Conservation (phyloP, 2,329 filamentous ascomycete species). For the Chalara sp. region DNA sequence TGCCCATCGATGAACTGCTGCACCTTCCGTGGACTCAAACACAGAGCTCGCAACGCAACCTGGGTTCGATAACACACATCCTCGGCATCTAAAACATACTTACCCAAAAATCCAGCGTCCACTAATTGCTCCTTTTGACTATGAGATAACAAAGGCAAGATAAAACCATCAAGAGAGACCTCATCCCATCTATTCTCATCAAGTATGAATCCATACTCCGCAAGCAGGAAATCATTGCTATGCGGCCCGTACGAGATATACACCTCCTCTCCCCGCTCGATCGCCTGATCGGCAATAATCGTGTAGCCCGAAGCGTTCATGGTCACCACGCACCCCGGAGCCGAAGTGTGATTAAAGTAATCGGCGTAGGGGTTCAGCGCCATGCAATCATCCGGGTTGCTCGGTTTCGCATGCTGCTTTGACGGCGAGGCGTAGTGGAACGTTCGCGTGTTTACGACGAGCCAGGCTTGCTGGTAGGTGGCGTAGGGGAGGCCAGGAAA, state of each 20-base stretch:
- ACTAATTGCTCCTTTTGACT: slow-evolving; percentile 34
- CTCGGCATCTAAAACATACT: slow-evolving; percentile 43
- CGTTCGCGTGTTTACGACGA: slow-evolving; percentile 55
- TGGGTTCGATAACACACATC: slow-evolving; percentile 49
- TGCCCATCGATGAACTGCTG: slow-evolving; percentile 36
- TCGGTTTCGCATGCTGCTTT: slow-evolving; percentile 32
- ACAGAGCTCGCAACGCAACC: slow-evolving; percentile 40
- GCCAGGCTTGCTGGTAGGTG: slow-evolving; percentile 48
- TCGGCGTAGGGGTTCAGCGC: slow-evolving; percentile 67
- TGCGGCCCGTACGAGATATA: slow-evolving; percentile 65
- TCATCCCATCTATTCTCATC: slow-evolving; percentile 24
- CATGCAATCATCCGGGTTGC: slow-evolving; percentile 50
- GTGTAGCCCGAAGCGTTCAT: slow-evolving; percentile 46
- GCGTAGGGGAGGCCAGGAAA: slow-evolving; percentile 33
- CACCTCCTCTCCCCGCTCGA: slow-evolving; percentile 55
- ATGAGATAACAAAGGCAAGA: slow-evolving; percentile 19
- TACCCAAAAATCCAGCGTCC: slow-evolving; percentile 41
- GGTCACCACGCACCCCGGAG: slow-evolving; percentile 35
- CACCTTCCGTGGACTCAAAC: slow-evolving; percentile 34
- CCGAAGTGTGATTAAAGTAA: slow-evolving; percentile 55
- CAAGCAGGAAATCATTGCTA: slow-evolving; percentile 64
- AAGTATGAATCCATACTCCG: slow-evolving; percentile 47
- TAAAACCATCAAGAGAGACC: slow-evolving; percentile 20
- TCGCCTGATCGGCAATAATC: slow-evolving; percentile 43
- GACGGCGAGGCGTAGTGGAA: slow-evolving; percentile 43